phyloP scores from a whole-genome alignment of 2,329 filamentous ascomycete genomes.

The Didymella arachidicola region DNA sequence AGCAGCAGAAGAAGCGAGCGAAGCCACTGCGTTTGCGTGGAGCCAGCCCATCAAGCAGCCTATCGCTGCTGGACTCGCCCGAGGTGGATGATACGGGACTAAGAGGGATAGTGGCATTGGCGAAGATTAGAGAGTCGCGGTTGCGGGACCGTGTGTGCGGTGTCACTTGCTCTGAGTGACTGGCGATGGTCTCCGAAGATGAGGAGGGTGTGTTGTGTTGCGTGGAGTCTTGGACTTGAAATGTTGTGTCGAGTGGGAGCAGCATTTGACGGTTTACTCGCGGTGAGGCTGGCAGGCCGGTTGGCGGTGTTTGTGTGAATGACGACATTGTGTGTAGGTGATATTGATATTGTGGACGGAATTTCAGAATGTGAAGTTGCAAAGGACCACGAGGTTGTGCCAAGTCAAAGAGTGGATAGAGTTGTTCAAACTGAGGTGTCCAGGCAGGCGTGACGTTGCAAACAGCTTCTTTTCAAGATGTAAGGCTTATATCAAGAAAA shows the following conservation, averaged over 20 bases:
- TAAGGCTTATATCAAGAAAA: constrained; percentile 25
- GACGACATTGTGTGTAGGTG: constrained; percentile 9
- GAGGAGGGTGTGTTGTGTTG: constrained; percentile 12
- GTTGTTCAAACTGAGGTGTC: neutral
- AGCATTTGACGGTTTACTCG: constrained; percentile 33
- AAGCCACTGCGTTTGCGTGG: constrained; percentile 42
- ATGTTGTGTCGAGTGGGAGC: constrained; percentile 34
- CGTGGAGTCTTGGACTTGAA: constrained; percentile 14
- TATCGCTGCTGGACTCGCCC: constrained; percentile 20
- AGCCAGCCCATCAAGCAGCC: constrained; percentile 36
- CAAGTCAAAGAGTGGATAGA: neutral
- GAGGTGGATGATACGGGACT: constrained; percentile 36
- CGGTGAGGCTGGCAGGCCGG: constrained; percentile 37
- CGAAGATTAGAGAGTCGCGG: constrained; percentile 43
- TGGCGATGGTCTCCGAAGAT: constrained; percentile 11
- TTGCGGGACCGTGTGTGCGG: constrained; percentile 9
- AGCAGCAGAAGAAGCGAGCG: constrained; percentile 46
- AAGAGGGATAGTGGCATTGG: constrained; percentile 46
- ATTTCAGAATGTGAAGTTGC: neutral
- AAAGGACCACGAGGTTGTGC: neutral
- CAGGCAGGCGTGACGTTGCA: constrained; percentile 24
- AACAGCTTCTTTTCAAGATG: constrained; percentile 2
- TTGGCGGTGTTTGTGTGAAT: constrained; percentile 26
- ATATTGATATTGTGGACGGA: neutral
- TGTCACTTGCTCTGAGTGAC: constrained; percentile 1